These are phyloP conservation scores for Nemophila menziesii DNA, from an alignment of 257 asterid species.

Conservation along the genomic window DNA sequence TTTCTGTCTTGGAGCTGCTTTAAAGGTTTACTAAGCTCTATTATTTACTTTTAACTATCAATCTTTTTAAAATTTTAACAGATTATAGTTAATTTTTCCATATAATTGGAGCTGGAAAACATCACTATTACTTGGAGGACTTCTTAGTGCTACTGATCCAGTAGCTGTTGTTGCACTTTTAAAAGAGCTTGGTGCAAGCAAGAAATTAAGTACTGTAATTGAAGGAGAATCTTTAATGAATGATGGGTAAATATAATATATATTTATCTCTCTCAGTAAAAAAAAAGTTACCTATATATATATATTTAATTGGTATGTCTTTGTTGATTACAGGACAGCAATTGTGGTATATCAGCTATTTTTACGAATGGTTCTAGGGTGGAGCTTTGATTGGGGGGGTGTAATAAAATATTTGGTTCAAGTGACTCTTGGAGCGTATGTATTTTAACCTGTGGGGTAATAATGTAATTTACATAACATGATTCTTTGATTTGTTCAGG, in stretches of 20 bases:
- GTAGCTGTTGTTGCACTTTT: constrained; percentile 96
- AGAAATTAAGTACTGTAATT: constrained; percentile 82
- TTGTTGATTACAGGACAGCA: constrained; percentile 68
- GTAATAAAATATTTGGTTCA: constrained; percentile 45
- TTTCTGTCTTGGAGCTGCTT: constrained; percentile 64
- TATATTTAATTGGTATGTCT: background rate
- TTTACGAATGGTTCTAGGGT: constrained; percentile 70
- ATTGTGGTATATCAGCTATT: constrained; percentile 89
- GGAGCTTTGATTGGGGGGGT: constrained; percentile 66
- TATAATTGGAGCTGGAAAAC: constrained; percentile 95
- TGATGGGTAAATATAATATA: constrained; percentile 54
- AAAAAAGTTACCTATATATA: background rate
- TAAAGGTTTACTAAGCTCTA: constrained; percentile 54
- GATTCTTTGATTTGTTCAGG: constrained; percentile 32
- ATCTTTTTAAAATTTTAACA: constrained; percentile 20
- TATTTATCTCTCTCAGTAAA: background rate
- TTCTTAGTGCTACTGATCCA: constrained; percentile 98
- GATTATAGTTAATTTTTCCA: constrained; percentile 66
- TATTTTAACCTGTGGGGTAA: constrained; percentile 17
- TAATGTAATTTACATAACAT: constrained; percentile 17
- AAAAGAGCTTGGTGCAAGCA: constrained; percentile 96
- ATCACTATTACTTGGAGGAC: constrained; percentile 88
- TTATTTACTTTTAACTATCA: constrained; percentile 13
- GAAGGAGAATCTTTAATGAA: constrained; percentile 99
- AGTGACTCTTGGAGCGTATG: constrained; percentile 96